A percentile compares a stretch with the other conserved stretches of the same genome.
Evolutionary conservation across 257 asterid species (phyloP).

Genomic region (Solanum lycopersicoides): DNA sequence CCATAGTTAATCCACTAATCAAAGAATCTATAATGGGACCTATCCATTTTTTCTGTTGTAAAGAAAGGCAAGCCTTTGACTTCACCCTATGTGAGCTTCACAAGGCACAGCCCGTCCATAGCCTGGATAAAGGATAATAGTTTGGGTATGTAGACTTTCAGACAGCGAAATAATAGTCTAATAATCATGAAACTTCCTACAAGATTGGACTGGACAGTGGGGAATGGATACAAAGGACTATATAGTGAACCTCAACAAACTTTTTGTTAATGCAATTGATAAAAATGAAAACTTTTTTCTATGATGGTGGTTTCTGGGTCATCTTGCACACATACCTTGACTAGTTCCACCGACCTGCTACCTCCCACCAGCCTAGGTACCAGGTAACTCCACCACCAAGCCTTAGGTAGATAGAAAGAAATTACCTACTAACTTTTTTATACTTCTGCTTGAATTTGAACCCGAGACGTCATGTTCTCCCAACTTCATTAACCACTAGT

Average conservation of each 20-base stretch:
- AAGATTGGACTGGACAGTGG: background rate
- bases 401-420: background rate
- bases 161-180: background rate
- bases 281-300: background rate
- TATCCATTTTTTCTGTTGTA: background rate
- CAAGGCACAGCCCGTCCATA: background rate
- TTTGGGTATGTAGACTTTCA: background rate
- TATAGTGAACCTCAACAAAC: background rate
- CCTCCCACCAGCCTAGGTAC: background rate
- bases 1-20: background rate
- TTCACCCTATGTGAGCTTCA: background rate
- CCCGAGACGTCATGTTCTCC: background rate
- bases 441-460: background rate
- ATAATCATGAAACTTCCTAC: background rate
- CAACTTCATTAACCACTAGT: background rate
- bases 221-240: background rate
- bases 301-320: background rate
- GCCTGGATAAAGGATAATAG: background rate
- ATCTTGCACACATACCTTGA: background rate
- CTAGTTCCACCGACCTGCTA: background rate
- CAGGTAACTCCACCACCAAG: background rate
- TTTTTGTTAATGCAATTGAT: background rate
- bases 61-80: background rate
- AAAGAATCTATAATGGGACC: background rate
- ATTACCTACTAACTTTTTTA: background rate